Base-by-base conservation (phyloP, 192 early-diverging fungal genomes). In the Mortierella alpina region DNA sequence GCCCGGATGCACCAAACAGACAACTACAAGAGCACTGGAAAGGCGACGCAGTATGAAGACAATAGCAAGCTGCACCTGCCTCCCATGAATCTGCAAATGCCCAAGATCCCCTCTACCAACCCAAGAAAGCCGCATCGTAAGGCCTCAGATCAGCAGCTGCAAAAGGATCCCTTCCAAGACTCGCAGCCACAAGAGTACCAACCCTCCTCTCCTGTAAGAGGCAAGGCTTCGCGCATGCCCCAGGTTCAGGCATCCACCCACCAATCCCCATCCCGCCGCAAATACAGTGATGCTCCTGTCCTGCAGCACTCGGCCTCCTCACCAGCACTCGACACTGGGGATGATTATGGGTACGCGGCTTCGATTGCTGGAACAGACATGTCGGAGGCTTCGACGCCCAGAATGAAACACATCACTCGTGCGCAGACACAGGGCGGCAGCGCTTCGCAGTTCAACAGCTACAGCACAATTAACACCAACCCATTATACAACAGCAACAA, bases 11-110 rank as follows among this genome's bases (percentile, higher is more conserved):
- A 80, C 48, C 70, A 80, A 48, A 72, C 77, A 4, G 77, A 72
- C 6, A 72, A 41, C 59, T 80, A 80, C 66, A 79, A 79, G 53
- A 79, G 8, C 39, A 80, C 77, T 12, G 77, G 77, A 42, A 80
- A 72, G 51, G 70, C 77, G 9, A 80, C 41, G n/a, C 69, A 80
- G 49, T 68, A 72, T 17, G 70, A 79, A 15, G 75, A 71, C 14
- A 72, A 54, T 23, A 48, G 39, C 7, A 41, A 55, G 3, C 67
- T 72, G 14, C 75, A 70, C 44, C 22, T 72, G 58, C 69, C 73
- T 0, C 59, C 66, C 13, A 47, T 75, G 22, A 75, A 75, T 14
- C 50, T 68, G 17, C 70, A 59, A 11, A 59, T 52, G 42, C 62
- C 63, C 22, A 76, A 65, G 67, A 47, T 44, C 6, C 73, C 60